Percentiles rank a stretch among this genome's conserved stretches.
Evolutionary conservation across 352 stramenopile genomes (phyloP).

Genomic region (Phytopythium chamaehyphon): DNA sequence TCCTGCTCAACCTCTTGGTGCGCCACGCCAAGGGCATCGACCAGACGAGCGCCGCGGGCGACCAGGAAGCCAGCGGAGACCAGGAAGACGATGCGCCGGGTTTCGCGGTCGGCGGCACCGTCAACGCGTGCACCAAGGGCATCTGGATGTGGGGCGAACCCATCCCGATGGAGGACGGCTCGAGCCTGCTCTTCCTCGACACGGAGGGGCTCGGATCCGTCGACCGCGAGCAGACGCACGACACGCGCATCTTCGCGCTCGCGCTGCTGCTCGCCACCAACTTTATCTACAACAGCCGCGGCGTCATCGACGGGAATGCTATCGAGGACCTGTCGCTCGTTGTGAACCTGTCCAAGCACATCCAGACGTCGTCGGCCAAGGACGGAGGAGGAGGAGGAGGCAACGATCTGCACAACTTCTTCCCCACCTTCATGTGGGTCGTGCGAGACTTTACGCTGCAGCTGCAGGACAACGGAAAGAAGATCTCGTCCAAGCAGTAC

Average conservation of each 20-base stretch:
- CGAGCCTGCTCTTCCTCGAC: constrained; percentile 82
- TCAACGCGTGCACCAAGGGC: constrained; percentile 89
- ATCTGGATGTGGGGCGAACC: constrained; percentile 91
- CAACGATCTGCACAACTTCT: constrained; percentile 73
- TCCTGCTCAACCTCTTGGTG: constrained; percentile 86
- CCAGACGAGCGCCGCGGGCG: constrained; percentile 6
- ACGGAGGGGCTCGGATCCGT: constrained; percentile 85
- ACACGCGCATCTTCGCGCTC: constrained; percentile 89
- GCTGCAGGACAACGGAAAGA: constrained; percentile 81
- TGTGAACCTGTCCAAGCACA: constrained; percentile 89
- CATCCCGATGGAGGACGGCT: constrained; percentile 64
- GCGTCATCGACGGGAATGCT: constrained; percentile 87
- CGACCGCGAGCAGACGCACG: constrained; percentile 83
- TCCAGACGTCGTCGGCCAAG: constrained; percentile 62
- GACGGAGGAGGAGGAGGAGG: constrained; percentile 10
- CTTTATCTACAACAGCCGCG: constrained; percentile 91
- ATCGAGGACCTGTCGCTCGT: constrained; percentile 90
- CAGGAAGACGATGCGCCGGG: constrained; percentile 26
- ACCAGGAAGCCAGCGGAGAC: background rate
- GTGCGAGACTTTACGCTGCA: constrained; percentile 89
- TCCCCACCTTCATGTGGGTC: constrained; percentile 88
- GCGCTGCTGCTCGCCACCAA: constrained; percentile 80
- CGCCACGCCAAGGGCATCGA: constrained; percentile 46
- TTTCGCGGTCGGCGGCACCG: constrained; percentile 80
- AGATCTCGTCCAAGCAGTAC: constrained; percentile 87